These are phyloP conservation scores for Speleostelium caveatum DNA, from an alignment of 78 protist species.

Conservation along the genomic window DNA sequence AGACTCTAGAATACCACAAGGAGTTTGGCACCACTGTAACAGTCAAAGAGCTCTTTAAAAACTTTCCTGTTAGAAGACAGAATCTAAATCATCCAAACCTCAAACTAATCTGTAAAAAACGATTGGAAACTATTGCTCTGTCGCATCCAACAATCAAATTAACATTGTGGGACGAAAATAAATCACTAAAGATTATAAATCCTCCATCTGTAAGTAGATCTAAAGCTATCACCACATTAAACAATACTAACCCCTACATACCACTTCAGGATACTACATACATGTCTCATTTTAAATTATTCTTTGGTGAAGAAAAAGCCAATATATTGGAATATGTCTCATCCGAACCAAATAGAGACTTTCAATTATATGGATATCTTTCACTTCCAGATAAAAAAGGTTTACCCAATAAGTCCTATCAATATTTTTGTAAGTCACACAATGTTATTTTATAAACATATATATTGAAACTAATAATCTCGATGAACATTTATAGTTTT, in stretches of 20 bases:
- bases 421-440: conserved; percentile 40
- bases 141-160: conserved; percentile 40
- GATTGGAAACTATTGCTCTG: conserved; percentile 41
- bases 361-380: conserved; percentile 18
- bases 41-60: conserved; percentile 44
- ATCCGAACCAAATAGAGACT: not conserved
- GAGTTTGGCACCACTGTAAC: conserved; percentile 30
- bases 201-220: conserved; percentile 10
- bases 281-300: conserved; percentile 16
- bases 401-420: conserved; percentile 45
- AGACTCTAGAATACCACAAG: not conserved
- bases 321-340: conserved; percentile 20
- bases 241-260: not conserved
- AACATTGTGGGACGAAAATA: conserved; percentile 28
- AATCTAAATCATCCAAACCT: conserved; percentile 5
- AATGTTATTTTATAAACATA: not conserved
- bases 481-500: not conserved
- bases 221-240: not conserved
- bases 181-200: not conserved
- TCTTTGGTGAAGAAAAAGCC: conserved; percentile 43
- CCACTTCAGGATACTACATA: not conserved
- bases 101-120: not conserved
- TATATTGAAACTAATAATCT: not conserved
- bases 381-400: conserved; percentile 45
- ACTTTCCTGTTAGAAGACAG: conserved; percentile 62